Base-by-base conservation (phyloP, 495 filamentous ascomycete genomes). In the Cenococcum geophilum region DNA sequence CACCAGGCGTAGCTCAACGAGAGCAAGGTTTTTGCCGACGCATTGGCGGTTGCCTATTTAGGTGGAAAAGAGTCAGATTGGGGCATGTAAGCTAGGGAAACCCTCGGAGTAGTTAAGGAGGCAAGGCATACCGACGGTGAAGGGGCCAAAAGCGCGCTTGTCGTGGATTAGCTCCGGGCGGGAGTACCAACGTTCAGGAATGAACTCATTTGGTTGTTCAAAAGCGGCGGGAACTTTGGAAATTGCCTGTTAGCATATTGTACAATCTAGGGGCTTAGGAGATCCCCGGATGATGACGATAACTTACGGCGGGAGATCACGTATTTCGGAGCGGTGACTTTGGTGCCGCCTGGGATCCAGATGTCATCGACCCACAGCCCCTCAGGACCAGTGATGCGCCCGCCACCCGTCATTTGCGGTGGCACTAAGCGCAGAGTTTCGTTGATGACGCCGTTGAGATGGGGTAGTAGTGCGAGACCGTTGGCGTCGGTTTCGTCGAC, bases 141-240 rank as follows among this genome's bases (percentile, higher is more conserved):
- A 65, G 4, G 62, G 62, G 16, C 45, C 50, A 65, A 42, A 65
- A 10, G 61, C 61, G 14, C 20, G 16, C 37, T 64, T 64, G 20
- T 57, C 50, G 16, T 36, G 34, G 35, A 64, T 35, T n/a, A 65
- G n/a, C 23, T 65, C 62, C 1, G 62, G 49, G 4, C 42, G 50
- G 14, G 50, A 43, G 50, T 53, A 53, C 59, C 59, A 62, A 11
- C 59, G 55, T 23, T 62, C 59, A 14, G 59, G 59, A 6, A 62
- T 37, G 35, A 62, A 62, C 4, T 42, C 32, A 54, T 62, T 9
- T 47, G 42, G 42, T 4, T 47, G 42, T 12, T n/a, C 20, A 9
- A 47, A 47, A 21, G 10, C 42, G 14, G 14, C 42, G 20, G 42
- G 10, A 12, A 47, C 42, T 47, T 32, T 32, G 2, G 2, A 32